Evolutionary conservation across 495 filamentous ascomycete species (phyloP).

Genomic region (Darksidea phi): DNA sequence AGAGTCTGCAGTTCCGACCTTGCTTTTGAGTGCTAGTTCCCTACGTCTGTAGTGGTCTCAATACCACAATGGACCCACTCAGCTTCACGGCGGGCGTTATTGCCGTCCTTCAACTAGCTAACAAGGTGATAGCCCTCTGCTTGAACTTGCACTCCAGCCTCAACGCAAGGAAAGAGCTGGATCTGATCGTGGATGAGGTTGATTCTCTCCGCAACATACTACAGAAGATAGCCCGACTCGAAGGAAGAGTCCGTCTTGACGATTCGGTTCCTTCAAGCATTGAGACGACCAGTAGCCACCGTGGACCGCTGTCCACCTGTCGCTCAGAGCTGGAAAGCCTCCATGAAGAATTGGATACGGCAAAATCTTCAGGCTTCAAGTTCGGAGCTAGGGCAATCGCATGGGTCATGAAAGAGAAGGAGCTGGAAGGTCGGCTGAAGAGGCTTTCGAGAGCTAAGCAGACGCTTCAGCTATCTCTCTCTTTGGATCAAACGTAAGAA

Average conservation of each 20-base stretch:
- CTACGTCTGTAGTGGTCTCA: not conserved
- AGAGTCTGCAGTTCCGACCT: not conserved
- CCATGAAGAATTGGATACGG: conserved; percentile 3
- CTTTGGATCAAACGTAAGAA: conserved; percentile 12
- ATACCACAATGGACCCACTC: conserved; percentile 6
- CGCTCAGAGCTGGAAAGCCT: not conserved
- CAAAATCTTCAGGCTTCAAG: not conserved
- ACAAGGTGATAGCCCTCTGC: not conserved
- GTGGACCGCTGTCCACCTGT: not conserved
- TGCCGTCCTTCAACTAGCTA: conserved; percentile 3
- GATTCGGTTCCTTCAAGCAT: not conserved
- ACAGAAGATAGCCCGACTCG: not conserved
- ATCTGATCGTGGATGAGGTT: conserved; percentile 7
- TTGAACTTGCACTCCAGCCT: not conserved
- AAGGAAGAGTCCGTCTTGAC: not conserved
- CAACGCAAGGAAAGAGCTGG: conserved; percentile 2
- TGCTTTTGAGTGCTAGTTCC: not conserved
- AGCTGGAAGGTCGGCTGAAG: not conserved
- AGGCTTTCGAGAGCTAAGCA: not conserved
- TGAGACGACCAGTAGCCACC: not conserved
- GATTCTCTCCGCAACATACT: conserved; percentile 9
- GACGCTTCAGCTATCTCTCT: conserved; percentile 3
- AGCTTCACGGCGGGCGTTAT: conserved; percentile 18
- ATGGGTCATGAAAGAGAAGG: conserved; percentile 17
- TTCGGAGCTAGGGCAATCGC: not conserved